Evolutionary conservation across 495 filamentous ascomycete species (phyloP).

Genomic region (Penicillium parvum): DNA sequence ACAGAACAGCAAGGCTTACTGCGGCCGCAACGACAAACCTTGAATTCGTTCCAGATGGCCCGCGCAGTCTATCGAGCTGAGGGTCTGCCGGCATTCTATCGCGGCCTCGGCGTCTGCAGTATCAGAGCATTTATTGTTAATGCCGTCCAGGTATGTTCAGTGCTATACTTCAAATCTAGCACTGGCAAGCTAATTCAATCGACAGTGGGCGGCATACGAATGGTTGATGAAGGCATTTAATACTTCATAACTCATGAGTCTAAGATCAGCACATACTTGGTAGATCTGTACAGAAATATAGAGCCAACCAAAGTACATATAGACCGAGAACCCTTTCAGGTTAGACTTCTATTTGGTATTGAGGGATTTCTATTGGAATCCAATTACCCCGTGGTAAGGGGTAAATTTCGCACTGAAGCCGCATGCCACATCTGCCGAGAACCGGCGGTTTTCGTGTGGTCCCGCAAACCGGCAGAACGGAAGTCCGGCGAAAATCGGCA

Average conservation of each 20-base stretch:
- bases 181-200: conserved; percentile 3
- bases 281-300: background rate
- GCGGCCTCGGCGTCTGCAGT: conserved; percentile 74
- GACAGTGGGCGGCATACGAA: conserved; percentile 80
- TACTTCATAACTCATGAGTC: conserved; percentile 2
- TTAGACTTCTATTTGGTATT: conserved; percentile 31
- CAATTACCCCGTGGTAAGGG: conserved; percentile 18
- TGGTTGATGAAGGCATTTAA: conserved; percentile 61
- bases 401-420: conserved; percentile 21
- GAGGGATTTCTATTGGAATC: conserved; percentile 30
- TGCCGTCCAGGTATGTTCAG: conserved; percentile 48
- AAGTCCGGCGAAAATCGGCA: conserved; percentile 34
- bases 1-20: conserved; percentile 25
- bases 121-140: conserved; percentile 83
- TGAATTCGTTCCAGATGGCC: conserved; percentile 58
- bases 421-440: conserved; percentile 21
- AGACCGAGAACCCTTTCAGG: conserved; percentile 21
- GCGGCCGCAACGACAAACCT: conserved; percentile 19
- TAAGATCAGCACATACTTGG: background rate
- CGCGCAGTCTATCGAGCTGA: conserved; percentile 59
- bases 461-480: conserved; percentile 31
- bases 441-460: conserved; percentile 27
- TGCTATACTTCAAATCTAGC: background rate
- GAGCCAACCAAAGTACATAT: conserved; percentile 10
- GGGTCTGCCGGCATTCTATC: conserved; percentile 66